These are phyloP conservation scores for Populus simonii DNA, from an alignment of 345 rosid species.

Conservation along the genomic window DNA sequence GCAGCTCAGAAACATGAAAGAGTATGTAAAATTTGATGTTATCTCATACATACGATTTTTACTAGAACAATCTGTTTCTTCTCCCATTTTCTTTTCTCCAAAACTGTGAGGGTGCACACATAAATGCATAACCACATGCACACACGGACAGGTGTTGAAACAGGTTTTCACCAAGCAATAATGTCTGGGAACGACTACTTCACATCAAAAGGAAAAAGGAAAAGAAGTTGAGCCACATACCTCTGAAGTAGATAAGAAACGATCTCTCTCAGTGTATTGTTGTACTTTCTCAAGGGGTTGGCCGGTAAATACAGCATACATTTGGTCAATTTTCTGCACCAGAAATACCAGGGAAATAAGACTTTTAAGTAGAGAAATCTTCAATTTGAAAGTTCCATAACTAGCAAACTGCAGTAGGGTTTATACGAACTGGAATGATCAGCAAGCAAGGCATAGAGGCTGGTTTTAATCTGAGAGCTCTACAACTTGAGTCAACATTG, in stretches of 20 bases:
- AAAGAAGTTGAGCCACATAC: slow-evolving; percentile 30
- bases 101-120: background rate
- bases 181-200: background rate
- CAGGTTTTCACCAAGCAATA: background rate
- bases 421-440: background rate
- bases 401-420: background rate
- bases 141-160: background rate
- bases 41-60: background rate
- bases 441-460: background rate
- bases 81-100: background rate
- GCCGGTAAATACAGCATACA: slow-evolving; percentile 84
- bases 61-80: background rate
- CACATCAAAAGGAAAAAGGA: background rate
- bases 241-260: slow-evolving; percentile 80
- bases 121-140: background rate
- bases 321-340: slow-evolving; percentile 80
- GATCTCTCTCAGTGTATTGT: slow-evolving; percentile 76
- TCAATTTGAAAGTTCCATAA: background rate
- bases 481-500: background rate
- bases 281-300: slow-evolving; percentile 85
- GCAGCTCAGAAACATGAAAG: background rate
- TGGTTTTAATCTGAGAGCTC: background rate
- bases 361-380: background rate
- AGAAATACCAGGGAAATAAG: slow-evolving; percentile 2
- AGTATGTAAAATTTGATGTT: background rate